Evolutionary conservation across 768 basidiomycete genomes (phyloP), one percentile per base, ranked within the genome.

Genomic region (Sarcodon sp.): DNA sequence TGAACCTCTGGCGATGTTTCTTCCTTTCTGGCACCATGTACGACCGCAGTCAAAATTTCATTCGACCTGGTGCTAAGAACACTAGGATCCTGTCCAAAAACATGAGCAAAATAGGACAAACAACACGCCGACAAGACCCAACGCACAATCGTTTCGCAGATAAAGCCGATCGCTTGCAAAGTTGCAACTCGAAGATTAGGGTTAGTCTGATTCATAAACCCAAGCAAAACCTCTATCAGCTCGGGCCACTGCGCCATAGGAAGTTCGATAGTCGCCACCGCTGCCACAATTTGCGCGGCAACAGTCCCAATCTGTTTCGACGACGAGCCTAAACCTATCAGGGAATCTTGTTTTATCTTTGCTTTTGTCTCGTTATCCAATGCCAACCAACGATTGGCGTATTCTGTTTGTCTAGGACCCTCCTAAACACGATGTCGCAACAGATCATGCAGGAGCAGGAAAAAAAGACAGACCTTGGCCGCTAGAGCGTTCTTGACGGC

Each of bases 1-100:
- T 97, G 96, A 11, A 99, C 96, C 0, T 98, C 91, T 11, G 73
- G 48, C 2, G 89, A 90, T 0, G 87, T 75, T 59, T 99, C 96
- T 54, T 98, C 96, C 65, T 93, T 94, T 45, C 94, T 77, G 21
- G 93, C 94, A 7, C 96, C 96, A 61, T 98, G 94, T 45, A 99
- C 94, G 50, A 99, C 96, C 7, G 93, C 93, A 11, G 96, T 99
- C 46, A 99, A 67, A 60, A 99, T 99, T 68, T 98, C 93, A 60
- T 99, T 98, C 3, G 94, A 87, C 57, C 90, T 81, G 50, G 85
- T 61, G 46, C 80, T 82, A 51, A 99, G 66, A 50, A 96, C 84
- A 56, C 94, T 91, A 9, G 94, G 92, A 78, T 89, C 87, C 94
- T 97, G 55, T 4, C 47, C n/a, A 3, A 37, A 35, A 50, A 51